These are phyloP conservation scores for Aspergillus ustus DNA, from an alignment of 2,329 filamentous ascomycete species.

Conservation along the genomic window DNA sequence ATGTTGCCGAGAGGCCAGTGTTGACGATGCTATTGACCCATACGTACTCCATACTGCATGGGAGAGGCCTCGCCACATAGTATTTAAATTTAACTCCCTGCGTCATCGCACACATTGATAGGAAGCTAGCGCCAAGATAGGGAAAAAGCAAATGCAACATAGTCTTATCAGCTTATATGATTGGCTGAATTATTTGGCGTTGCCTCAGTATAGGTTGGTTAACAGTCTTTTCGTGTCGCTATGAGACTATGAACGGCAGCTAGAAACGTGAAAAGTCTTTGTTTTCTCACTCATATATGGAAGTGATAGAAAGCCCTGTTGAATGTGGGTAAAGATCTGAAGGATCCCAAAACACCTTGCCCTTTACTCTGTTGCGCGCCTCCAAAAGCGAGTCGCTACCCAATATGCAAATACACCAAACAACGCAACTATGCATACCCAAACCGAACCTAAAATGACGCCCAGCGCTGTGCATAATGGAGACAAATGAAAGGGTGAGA, in stretches of 20 bases:
- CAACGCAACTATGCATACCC: not conserved
- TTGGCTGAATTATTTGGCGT: not conserved
- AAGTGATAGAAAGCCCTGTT: not conserved
- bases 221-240: no score
- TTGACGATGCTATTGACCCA: no score
- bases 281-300: constrained; percentile 5
- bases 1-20: not conserved
- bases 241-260: no score
- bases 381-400: constrained; percentile 1
- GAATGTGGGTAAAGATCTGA: not conserved
- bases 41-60: not conserved
- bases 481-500: constrained; percentile 16
- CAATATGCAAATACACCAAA: constrained; percentile 15
- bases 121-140: not conserved
- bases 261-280: not conserved
- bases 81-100: not conserved
- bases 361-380: constrained; percentile 4
- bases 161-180: not conserved
- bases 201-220: not conserved
- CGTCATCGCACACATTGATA: not conserved
- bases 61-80: not conserved
- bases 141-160: not conserved
- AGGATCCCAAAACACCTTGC: constrained; percentile 6
- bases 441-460: constrained; percentile 1
- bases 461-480: constrained; percentile 21